A percentile compares a stretch with the other conserved stretches of the same genome.
These are phyloP conservation scores for Xylaria sp. DNA, from an alignment of 2,329 filamentous ascomycete genomes.

Conservation along the genomic window DNA sequence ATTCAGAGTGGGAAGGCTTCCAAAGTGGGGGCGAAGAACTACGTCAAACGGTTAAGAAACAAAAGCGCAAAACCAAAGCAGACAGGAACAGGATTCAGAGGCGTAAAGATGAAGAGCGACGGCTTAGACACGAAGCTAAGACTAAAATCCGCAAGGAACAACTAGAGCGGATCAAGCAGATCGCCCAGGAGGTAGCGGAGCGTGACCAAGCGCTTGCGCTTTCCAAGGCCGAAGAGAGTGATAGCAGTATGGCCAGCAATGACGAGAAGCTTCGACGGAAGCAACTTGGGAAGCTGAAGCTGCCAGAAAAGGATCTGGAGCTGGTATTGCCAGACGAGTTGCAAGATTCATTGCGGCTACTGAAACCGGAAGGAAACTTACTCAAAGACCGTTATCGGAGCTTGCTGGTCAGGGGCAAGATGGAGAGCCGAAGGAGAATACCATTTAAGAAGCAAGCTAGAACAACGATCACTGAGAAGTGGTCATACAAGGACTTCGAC, in stretches of 20 bases:
- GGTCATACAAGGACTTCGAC: slow-evolving; percentile 95
- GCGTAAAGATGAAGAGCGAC: slow-evolving; percentile 85
- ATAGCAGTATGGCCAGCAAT: slow-evolving; percentile 60
- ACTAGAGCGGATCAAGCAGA: slow-evolving; percentile 74
- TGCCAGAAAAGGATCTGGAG: slow-evolving; percentile 84
- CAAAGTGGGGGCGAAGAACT: slow-evolving; percentile 83
- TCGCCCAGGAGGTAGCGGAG: slow-evolving; percentile 70
- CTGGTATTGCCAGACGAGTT: slow-evolving; percentile 84
- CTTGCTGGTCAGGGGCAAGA: slow-evolving; percentile 85
- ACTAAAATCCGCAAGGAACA: slow-evolving; percentile 79
- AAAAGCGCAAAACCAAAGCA: slow-evolving; percentile 83
- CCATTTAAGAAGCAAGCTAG: slow-evolving; percentile 85
- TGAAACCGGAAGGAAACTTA: slow-evolving; percentile 96
- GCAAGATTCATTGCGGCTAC: slow-evolving; percentile 79
- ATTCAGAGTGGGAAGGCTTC: slow-evolving; percentile 90
- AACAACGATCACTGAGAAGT: slow-evolving; percentile 90
- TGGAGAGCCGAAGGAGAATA: slow-evolving; percentile 83
- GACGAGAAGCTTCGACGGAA: slow-evolving; percentile 74
- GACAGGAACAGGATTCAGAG: slow-evolving; percentile 90
- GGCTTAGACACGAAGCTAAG: slow-evolving; percentile 77
- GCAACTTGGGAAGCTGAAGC: slow-evolving; percentile 76
- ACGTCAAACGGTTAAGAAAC: slow-evolving; percentile 73
- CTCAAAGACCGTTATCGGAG: slow-evolving; percentile 92
- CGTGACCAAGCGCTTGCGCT: slow-evolving; percentile 63
- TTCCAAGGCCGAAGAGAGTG: slow-evolving; percentile 56